phyloP scores from a whole-genome alignment of 2,329 filamentous ascomycete species.

The Lecanicillium sp. region DNA sequence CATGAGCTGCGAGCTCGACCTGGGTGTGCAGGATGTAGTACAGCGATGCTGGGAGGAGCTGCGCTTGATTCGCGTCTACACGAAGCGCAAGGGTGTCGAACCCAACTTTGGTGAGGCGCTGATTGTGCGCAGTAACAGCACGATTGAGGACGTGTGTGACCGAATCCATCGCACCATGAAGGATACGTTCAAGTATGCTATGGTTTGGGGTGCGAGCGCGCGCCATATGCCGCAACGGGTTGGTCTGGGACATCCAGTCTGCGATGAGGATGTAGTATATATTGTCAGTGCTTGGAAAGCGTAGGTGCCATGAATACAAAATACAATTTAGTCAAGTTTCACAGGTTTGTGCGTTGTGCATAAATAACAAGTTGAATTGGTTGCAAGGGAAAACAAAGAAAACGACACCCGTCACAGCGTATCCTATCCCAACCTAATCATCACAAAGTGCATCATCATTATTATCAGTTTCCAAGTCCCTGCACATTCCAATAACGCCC shows the following conservation, averaged over 20 bases:
- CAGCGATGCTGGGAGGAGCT: constrained; percentile 94
- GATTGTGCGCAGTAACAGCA: constrained; percentile 81
- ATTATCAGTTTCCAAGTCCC: too few relatives aligned
- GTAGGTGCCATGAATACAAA: constrained; percentile 25
- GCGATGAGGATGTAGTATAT: constrained; percentile 60
- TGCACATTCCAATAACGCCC: too few relatives aligned
- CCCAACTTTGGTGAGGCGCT: constrained; percentile 86
- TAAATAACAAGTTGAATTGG: constrained; percentile 6
- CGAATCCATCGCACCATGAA: constrained; percentile 88
- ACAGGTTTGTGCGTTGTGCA: not conserved
- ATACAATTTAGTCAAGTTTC: constrained; percentile 3
- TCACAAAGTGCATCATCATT: too few relatives aligned
- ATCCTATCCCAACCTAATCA: too few relatives aligned
- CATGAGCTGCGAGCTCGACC: constrained; percentile 94
- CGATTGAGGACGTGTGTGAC: constrained; percentile 95
- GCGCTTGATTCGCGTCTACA: constrained; percentile 84
- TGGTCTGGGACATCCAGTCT: constrained; percentile 72
- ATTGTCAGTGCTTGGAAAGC: constrained; percentile 59
- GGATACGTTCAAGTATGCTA: constrained; percentile 97
- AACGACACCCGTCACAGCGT: not conserved
- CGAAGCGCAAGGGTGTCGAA: constrained; percentile 87
- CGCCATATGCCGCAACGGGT: constrained; percentile 91
- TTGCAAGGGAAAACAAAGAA: constrained; percentile 8
- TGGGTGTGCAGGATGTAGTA: constrained; percentile 88
- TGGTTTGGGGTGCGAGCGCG: constrained; percentile 96